These are phyloP conservation scores for Tranzscheliella williamsii DNA, from an alignment of 1,284 basidiomycete genomes.

Conservation along the genomic window DNA sequence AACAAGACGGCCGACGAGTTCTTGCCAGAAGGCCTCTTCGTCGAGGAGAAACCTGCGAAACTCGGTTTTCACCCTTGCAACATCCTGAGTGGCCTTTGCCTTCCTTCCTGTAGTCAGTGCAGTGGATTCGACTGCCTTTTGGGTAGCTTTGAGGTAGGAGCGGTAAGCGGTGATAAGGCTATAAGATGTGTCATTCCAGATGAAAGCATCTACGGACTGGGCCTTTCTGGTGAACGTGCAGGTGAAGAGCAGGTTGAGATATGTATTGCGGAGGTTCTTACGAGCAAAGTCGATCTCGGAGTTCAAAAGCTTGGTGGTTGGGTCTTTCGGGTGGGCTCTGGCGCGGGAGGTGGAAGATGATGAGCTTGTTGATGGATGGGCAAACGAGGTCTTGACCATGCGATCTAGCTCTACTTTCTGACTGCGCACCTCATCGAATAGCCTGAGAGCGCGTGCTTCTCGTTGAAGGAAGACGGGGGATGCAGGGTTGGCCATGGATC, in stretches of 20 bases:
- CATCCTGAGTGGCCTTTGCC: conserved; percentile 31
- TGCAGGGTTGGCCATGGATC: conserved; percentile 11
- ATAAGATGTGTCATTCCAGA: conserved; percentile 59
- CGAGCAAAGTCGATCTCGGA: conserved; percentile 47
- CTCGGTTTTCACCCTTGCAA: conserved; percentile 24
- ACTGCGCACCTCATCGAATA: conserved; percentile 34
- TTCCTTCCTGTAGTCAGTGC: conserved; percentile 13
- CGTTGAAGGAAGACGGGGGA: conserved; percentile 19
- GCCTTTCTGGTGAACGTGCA: conserved; percentile 48
- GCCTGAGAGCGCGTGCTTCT: conserved; percentile 23
- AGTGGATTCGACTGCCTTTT: conserved; percentile 28
- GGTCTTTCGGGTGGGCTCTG: conserved; percentile 16
- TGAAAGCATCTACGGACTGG: conserved; percentile 38
- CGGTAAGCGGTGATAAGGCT: conserved; percentile 45
- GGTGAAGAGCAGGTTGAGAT: conserved; percentile 53
- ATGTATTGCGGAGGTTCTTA: conserved; percentile 50
- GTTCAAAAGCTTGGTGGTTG: conserved; percentile 24
- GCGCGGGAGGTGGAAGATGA: conserved; percentile 16
- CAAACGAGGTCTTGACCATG: conserved; percentile 29
- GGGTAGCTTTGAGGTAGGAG: conserved; percentile 31
- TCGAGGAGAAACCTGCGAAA: conserved; percentile 47
- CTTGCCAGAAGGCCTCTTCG: conserved; percentile 54
- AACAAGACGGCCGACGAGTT: conserved; percentile 44
- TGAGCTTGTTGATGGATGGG: conserved; percentile 12
- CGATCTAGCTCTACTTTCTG: conserved; percentile 41